A percentile compares a stretch with the other conserved stretches of the same genome.
Evolutionary conservation across 768 basidiomycete species (phyloP).

Genomic region (Cyclocybe aegerita): DNA sequence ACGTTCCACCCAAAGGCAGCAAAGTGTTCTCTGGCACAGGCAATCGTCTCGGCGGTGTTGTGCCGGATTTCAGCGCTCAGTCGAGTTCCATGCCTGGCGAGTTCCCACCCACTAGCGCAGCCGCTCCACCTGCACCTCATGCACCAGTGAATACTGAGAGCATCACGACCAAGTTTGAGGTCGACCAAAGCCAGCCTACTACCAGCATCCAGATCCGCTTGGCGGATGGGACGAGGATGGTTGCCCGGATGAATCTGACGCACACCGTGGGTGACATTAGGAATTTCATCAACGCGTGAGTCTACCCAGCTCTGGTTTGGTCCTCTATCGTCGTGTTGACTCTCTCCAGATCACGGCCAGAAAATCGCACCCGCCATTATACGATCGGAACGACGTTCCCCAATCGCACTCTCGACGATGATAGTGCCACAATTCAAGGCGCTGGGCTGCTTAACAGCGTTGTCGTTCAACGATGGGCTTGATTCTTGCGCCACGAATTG

Average conservation of each 20-base stretch:
- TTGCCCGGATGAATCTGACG: constrained; percentile 84
- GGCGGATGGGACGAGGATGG: constrained; percentile 87
- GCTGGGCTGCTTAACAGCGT: constrained; percentile 82
- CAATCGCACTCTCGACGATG: constrained; percentile 66
- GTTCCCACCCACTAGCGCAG: constrained; percentile 42
- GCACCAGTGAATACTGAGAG: constrained; percentile 23
- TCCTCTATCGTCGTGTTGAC: not conserved
- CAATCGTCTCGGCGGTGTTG: constrained; percentile 77
- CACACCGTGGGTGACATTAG: constrained; percentile 87
- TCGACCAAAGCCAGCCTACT: constrained; percentile 78
- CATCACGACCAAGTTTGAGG: constrained; percentile 64
- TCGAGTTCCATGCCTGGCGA: constrained; percentile 54
- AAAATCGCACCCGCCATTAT: constrained; percentile 60
- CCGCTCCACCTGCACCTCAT: constrained; percentile 15
- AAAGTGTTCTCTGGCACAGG: constrained; percentile 71
- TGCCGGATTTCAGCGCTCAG: constrained; percentile 42
- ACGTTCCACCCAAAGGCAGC: constrained; percentile 53
- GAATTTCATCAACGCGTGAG: constrained; percentile 88
- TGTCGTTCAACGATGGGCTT: constrained; percentile 76
- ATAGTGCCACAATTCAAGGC: constrained; percentile 62
- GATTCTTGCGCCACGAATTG: not conserved
- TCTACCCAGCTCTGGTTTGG: constrained; percentile 16
- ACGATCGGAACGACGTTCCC: constrained; percentile 91
- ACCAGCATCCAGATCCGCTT: constrained; percentile 90
- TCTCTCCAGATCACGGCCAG: constrained; percentile 62